Evolutionary conservation across 352 stramenopile species (phyloP).

Genomic region (Phytopythium litorale): DNA sequence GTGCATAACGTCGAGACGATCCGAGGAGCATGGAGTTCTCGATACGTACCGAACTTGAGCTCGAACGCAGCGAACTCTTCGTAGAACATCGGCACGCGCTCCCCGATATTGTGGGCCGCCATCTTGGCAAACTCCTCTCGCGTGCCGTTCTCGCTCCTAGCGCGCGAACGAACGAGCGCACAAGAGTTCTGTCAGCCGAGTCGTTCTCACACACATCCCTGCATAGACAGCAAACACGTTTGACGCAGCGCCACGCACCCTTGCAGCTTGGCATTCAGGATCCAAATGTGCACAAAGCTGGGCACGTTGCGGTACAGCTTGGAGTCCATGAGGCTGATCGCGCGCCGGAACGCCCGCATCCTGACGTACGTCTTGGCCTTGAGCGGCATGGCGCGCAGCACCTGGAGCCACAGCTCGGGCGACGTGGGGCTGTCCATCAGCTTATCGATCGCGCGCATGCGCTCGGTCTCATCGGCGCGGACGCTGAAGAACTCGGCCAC

Average conservation of each 20-base stretch:
- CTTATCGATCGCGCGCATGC: conserved; percentile 37
- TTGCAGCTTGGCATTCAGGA: conserved; percentile 50
- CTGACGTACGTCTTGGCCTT: conserved; percentile 39
- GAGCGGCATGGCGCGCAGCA: conserved; percentile 42
- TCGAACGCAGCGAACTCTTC: conserved; percentile 69
- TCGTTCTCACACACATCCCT: background rate
- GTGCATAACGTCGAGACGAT: background rate
- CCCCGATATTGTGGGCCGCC: conserved; percentile 47
- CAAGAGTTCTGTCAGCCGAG: background rate
- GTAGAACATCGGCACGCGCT: conserved; percentile 45
- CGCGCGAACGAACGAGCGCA: background rate
- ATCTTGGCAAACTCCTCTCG: conserved; percentile 56
- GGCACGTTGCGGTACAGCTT: conserved; percentile 18
- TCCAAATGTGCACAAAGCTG: conserved; percentile 59
- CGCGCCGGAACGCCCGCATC: conserved; percentile 37
- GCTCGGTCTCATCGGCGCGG: conserved; percentile 35
- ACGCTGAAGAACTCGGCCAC: conserved; percentile 58
- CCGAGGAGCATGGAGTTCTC: background rate
- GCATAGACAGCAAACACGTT: too few species aligned
- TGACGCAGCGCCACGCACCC: conserved; percentile 19
- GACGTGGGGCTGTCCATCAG: conserved; percentile 44
- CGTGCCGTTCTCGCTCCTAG: conserved; percentile 38
- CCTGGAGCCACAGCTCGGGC: conserved; percentile 44
- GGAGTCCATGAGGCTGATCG: conserved; percentile 34
- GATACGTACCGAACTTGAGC: conserved; percentile 25